Evolutionary conservation across 1,284 basidiomycete genomes (phyloP).

Genomic region (Microbotryomycetes sp.): DNA sequence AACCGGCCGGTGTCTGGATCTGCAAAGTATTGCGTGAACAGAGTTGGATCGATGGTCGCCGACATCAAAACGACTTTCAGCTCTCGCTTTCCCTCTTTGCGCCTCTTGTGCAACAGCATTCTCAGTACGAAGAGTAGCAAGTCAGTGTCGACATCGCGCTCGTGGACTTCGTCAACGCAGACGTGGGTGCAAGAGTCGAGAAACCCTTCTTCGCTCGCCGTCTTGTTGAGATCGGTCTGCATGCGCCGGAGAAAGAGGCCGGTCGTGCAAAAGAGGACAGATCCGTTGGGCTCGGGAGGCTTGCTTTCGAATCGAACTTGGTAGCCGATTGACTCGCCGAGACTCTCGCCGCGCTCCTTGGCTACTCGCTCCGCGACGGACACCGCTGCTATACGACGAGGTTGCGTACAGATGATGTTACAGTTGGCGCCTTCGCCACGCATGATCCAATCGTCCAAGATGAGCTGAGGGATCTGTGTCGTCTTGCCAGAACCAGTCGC

Average conservation of each 20-base stretch:
- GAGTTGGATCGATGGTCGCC: constrained; percentile 82
- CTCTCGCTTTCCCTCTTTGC: constrained; percentile 59
- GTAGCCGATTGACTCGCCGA: constrained; percentile 74
- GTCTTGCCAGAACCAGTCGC: constrained; percentile 95
- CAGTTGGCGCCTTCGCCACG: constrained; percentile 71
- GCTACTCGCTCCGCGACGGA: constrained; percentile 89
- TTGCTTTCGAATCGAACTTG: constrained; percentile 87
- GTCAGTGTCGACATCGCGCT: constrained; percentile 92
- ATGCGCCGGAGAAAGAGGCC: constrained; percentile 83
- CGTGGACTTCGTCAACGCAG: constrained; percentile 92
- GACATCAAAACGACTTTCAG: constrained; percentile 92
- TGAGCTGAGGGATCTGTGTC: constrained; percentile 87
- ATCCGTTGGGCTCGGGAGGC: constrained; percentile 71
- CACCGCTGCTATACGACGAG: constrained; percentile 83
- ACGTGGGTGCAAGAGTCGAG: constrained; percentile 85
- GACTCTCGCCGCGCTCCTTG: constrained; percentile 70
- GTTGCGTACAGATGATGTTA: constrained; percentile 91
- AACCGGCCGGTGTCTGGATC: constrained; percentile 53
- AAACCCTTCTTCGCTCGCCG: constrained; percentile 42
- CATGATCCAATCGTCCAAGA: constrained; percentile 78
- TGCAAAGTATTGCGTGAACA: constrained; percentile 83
- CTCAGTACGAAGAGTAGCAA: constrained; percentile 85
- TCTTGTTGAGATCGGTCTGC: constrained; percentile 61
- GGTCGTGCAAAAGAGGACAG: constrained; percentile 88
- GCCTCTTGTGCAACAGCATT: constrained; percentile 67